Evolutionary conservation across 2,329 filamentous ascomycete species (phyloP), one percentile per base, ranked within the genome.

Genomic region (Achaetomium macrosporum): DNA sequence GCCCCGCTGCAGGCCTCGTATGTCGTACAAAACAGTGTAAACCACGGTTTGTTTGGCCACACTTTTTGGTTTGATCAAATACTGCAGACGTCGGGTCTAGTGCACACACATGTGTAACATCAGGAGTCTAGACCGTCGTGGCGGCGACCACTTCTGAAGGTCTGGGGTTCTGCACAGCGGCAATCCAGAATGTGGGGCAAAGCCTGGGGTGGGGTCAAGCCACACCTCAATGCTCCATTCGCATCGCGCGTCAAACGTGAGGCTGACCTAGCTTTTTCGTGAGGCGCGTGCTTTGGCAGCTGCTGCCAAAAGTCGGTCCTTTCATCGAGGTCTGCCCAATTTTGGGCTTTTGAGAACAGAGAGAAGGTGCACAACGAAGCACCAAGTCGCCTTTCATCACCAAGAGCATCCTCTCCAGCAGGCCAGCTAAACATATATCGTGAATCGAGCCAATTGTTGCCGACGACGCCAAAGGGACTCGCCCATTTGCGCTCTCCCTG

Each of bases 211-310:
- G 42, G 39, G 47, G 17, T 44, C 42, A 44, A 17, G 29, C 30
- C n/a, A 7, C 51, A 53, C 47, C 52, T 37, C 46, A 29, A 19
- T 47, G 11, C 17, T 25, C 29, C n/a, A 10, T 15, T 42, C 33
- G 43, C 49, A 40, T 33, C n/a, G n/a, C 31, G 13, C 19, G n/a
- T 31, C 29, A 42, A 51, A 17, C 47, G 45, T 45, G 55, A 55
- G 55, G 57, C 53, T 57, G 51, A 45, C 50, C 44, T 35, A 55
- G 47, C 51, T 57, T 57, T 55, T 54, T 47, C 35, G 33, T 46
- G 47, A 51, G 25, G 25, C 25, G 53, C 56, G 53, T 47, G 55
- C 25, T 53, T 33, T 52, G 50, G 46, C 49, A 59, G 50, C 52
- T 54, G 50, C 52, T 54, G 50, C 55, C 42, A 59, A 54, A 55